Percentiles rank a stretch among this genome's conserved stretches.
Evolutionary conservation across 805 yeast genomes (phyloP).

Genomic region (Candida qinlingensis): DNA sequence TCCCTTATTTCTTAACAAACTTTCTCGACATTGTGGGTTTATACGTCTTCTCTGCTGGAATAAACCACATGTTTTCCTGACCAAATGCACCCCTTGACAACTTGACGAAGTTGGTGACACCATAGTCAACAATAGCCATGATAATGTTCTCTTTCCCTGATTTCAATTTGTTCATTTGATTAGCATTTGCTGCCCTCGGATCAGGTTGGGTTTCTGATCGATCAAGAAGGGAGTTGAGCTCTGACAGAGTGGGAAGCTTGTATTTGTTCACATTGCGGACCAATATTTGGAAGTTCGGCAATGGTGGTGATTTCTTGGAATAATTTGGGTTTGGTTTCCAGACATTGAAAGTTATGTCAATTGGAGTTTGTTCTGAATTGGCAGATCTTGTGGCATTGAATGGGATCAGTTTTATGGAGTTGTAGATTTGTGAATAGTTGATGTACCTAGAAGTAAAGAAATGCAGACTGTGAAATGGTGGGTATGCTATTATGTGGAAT

Average conservation of each 20-base stretch:
- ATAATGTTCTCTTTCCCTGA: slow-evolving; percentile 48
- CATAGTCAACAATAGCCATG: slow-evolving; percentile 68
- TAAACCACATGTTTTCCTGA: slow-evolving; percentile 9
- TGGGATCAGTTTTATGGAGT: slow-evolving; percentile 27
- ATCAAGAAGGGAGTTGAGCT: slow-evolving; percentile 34
- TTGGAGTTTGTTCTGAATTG: slow-evolving; percentile 13
- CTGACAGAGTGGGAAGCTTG: slow-evolving; percentile 42
- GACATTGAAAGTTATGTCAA: slow-evolving; percentile 45
- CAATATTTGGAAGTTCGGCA: slow-evolving; percentile 70
- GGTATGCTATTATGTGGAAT: slow-evolving; percentile 7
- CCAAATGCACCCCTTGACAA: slow-evolving; percentile 9
- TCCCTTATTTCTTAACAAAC: neutral
- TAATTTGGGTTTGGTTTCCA: slow-evolving; percentile 81
- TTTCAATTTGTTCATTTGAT: slow-evolving; percentile 38
- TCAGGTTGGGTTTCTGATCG: slow-evolving; percentile 24
- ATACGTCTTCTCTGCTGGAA: slow-evolving; percentile 3
- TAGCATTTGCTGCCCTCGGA: slow-evolving; percentile 12
- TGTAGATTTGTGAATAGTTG: slow-evolving; percentile 26
- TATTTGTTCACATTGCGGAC: slow-evolving; percentile 43
- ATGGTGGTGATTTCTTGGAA: slow-evolving; percentile 62
- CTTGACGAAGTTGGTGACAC: slow-evolving; percentile 51
- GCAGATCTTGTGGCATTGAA: slow-evolving; percentile 1
- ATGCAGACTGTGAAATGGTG: slow-evolving; percentile 13
- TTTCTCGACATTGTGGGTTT: neutral
- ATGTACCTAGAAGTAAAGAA: slow-evolving; percentile 18